Evolutionary conservation across 352 stramenopile genomes (phyloP).

Genomic region (Globisporangium heterothallicum): DNA sequence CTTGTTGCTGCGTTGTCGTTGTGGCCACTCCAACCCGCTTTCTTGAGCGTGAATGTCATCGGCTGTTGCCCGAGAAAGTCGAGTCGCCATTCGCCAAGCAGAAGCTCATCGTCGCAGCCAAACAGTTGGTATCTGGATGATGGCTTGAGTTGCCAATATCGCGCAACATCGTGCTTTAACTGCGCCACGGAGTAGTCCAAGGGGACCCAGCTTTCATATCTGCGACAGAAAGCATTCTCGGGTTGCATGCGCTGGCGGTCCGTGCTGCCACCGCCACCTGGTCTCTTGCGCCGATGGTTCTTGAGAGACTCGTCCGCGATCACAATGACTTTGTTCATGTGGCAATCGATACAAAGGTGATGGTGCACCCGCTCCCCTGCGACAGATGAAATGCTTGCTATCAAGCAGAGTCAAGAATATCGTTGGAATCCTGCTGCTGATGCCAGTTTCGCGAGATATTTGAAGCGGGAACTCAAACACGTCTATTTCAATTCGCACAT

Average conservation of each 20-base stretch:
- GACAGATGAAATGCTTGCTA: too few species aligned
- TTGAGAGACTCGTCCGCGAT: constrained; percentile 12
- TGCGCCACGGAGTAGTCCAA: constrained; percentile 36
- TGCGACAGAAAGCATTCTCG: neutral
- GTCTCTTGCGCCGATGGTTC: neutral
- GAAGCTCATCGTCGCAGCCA: constrained; percentile 15
- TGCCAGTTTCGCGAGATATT: too few species aligned
- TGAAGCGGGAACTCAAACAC: too few species aligned
- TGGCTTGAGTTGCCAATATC: constrained; percentile 37
- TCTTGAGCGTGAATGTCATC: constrained; percentile 18
- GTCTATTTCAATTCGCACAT: too few species aligned
- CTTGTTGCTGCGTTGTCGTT: neutral
- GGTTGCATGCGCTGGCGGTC: neutral
- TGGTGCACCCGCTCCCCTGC: neutral
- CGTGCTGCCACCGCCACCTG: neutral
- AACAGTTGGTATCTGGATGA: constrained; percentile 37
- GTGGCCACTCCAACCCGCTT: neutral
- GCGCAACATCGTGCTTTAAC: constrained; percentile 39
- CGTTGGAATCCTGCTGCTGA: too few species aligned
- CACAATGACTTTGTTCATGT: constrained; percentile 38
- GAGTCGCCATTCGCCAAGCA: constrained; percentile 21
- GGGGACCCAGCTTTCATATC: constrained; percentile 43
- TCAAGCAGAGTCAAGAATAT: too few species aligned
- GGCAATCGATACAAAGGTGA: neutral
- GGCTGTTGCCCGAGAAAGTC: constrained; percentile 10